phyloP scores from a whole-genome alignment of 805 yeast species.

The Ogataea siamensis region DNA sequence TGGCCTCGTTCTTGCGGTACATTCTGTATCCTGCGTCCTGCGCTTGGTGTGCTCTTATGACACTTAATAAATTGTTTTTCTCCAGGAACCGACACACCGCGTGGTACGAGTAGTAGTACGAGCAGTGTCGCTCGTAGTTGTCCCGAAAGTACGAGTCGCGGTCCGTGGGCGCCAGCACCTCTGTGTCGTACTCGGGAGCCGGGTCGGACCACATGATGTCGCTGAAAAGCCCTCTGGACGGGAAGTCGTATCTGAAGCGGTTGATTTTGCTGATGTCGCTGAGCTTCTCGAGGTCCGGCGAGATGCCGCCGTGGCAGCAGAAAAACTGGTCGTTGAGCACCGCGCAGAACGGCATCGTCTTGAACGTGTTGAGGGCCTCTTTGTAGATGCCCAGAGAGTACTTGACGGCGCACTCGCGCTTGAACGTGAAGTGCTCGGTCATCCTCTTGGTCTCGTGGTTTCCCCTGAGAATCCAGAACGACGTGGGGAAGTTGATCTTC shows the following conservation, averaged over 20 bases:
- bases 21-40: constrained; percentile 95
- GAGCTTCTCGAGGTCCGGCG: constrained; percentile 72
- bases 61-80: constrained; percentile 70
- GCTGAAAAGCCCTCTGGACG: constrained; percentile 89
- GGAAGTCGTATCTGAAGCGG: constrained; percentile 80
- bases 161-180: constrained; percentile 38
- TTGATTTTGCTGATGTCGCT: constrained; percentile 68
- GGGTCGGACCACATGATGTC: constrained; percentile 97
- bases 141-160: constrained; percentile 50
- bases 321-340: constrained; percentile 89
- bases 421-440: constrained; percentile 92
- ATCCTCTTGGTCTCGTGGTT: constrained; percentile 93
- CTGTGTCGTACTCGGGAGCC: constrained; percentile 73
- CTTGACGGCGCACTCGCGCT: constrained; percentile 84
- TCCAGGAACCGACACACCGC: constrained; percentile 79
- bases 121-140: constrained; percentile 83
- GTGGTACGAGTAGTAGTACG: constrained; percentile 79
- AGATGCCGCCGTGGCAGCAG: constrained; percentile 94
- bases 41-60: constrained; percentile 95
- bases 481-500: constrained; percentile 70
- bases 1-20: constrained; percentile 76
- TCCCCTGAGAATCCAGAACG: constrained; percentile 83
- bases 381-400: constrained; percentile 66
- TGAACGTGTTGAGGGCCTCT: constrained; percentile 73
- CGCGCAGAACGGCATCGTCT: constrained; percentile 87